Conservation (phyloP, 257 asterid species). For the Schizonepeta tenuifolia region DNA sequence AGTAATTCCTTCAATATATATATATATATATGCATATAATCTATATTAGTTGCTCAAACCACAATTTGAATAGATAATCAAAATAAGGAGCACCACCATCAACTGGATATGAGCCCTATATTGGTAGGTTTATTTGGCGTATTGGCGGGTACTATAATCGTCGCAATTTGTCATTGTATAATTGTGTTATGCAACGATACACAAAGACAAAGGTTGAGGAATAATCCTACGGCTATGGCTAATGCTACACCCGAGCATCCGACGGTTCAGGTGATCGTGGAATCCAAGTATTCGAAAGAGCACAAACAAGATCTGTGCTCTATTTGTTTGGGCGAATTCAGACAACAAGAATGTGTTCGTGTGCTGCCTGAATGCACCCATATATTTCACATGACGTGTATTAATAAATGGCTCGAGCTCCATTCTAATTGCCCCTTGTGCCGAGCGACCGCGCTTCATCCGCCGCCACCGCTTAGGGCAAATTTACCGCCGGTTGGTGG, state of each 20-base stretch:
- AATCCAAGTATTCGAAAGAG: conserved; percentile 35
- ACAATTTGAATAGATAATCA: conserved; percentile 34
- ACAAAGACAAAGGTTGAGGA: neutral
- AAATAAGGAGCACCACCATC: conserved; percentile 33
- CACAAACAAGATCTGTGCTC: conserved; percentile 51
- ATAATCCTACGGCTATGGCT: neutral
- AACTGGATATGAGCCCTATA: conserved; percentile 44
- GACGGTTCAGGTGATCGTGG: conserved; percentile 37
- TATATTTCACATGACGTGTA: conserved; percentile 42
- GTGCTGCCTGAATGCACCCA: conserved; percentile 45
- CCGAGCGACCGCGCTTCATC: conserved; percentile 45
- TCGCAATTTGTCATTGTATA: conserved; percentile 50
- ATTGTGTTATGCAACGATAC: conserved; percentile 20
- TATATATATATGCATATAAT: neutral
- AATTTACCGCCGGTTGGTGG: neutral
- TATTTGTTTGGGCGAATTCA: conserved; percentile 49
- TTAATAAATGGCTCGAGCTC: conserved; percentile 52
- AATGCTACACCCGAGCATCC: conserved; percentile 18
- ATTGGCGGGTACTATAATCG: conserved; percentile 54
- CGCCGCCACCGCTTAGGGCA: neutral
- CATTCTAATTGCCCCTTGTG: conserved; percentile 64
- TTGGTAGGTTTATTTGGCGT: conserved; percentile 59
- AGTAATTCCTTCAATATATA: neutral
- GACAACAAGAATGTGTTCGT: conserved; percentile 37
- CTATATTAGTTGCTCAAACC: too few species aligned